Conservation (phyloP, 208 protist genomes). For the Leishmania arabica region DNA sequence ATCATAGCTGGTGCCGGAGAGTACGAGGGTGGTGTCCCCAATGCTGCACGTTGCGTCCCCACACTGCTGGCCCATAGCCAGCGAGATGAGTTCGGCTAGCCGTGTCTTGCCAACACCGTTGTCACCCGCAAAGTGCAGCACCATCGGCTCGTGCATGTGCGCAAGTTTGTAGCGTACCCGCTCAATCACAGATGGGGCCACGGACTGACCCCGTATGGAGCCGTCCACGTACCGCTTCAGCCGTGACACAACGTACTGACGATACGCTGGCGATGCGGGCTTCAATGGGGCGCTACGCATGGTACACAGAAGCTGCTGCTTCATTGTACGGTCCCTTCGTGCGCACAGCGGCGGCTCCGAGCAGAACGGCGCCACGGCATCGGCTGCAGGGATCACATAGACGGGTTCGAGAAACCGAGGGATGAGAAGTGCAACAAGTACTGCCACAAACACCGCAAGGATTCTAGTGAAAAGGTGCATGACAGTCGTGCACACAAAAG, state of each 20-base stretch:
- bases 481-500: background rate
- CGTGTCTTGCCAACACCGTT: slow-evolving; percentile 87
- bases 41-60: slow-evolving; percentile 27
- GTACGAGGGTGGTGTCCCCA: slow-evolving; percentile 68
- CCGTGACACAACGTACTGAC: slow-evolving; percentile 35
- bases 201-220: slow-evolving; percentile 54
- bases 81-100: slow-evolving; percentile 67
- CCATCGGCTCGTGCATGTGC: slow-evolving; percentile 42
- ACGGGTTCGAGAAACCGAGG: background rate
- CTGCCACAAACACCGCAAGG: background rate
- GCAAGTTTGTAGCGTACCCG: slow-evolving; percentile 53
- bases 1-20: slow-evolving; percentile 63
- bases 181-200: slow-evolving; percentile 40
- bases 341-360: slow-evolving; percentile 39
- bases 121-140: slow-evolving; percentile 83
- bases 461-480: background rate
- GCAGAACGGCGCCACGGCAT: slow-evolving; percentile 8
- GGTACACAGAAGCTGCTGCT: slow-evolving; percentile 22
- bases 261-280: slow-evolving; percentile 27
- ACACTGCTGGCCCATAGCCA: slow-evolving; percentile 64
- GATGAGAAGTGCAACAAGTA: background rate
- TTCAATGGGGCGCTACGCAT: slow-evolving; percentile 19
- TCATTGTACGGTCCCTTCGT: slow-evolving; percentile 15
- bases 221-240: slow-evolving; percentile 32
- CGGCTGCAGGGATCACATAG: background rate